Conservation (phyloP, 108 stramenopile species). For the Nitzschia sp. region DNA sequence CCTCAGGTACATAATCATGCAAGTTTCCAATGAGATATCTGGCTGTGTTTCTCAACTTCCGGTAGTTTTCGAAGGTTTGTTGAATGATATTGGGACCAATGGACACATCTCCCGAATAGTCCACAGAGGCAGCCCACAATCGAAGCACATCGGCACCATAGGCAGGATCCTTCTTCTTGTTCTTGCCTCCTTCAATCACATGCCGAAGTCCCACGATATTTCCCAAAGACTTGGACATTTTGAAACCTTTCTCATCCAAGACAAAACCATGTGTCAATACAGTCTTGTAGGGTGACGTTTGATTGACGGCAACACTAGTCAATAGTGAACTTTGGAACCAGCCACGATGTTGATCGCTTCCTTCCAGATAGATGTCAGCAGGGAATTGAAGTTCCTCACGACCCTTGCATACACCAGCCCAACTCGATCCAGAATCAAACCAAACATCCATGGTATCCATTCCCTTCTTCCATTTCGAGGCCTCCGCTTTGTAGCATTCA, state of each 20-base stretch:
- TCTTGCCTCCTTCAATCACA: conserved; percentile 95
- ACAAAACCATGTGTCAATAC: conserved; percentile 99
- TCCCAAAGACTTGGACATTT: conserved; percentile 98
- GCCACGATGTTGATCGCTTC: conserved; percentile 96
- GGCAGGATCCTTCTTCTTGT: conserved; percentile 92
- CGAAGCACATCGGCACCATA: conserved; percentile 98
- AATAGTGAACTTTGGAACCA: conserved; percentile 99
- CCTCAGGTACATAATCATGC: conserved; percentile 83
- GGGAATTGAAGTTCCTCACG: conserved; percentile 87
- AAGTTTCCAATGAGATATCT: conserved; percentile 94
- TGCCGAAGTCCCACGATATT: conserved; percentile 94
- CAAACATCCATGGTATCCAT: conserved; percentile 99
- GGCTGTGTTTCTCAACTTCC: conserved; percentile 95
- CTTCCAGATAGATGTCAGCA: conserved; percentile 90
- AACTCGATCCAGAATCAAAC: conserved; percentile 98
- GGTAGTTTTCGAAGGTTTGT: conserved; percentile 93
- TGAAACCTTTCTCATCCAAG: conserved; percentile 96
- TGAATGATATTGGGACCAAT: conserved; percentile 91
- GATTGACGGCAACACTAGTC: conserved; percentile 90
- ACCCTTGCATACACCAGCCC: conserved; percentile 89
- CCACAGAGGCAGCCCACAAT: conserved; percentile 95
- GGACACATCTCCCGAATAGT: conserved; percentile 93
- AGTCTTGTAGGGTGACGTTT: conserved; percentile 89
- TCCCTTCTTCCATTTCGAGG: conserved; percentile 93
- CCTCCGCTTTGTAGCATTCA: conserved; percentile 70